Conservation (phyloP, 306 rosid genomes). For the Fagus sylvatica region DNA sequence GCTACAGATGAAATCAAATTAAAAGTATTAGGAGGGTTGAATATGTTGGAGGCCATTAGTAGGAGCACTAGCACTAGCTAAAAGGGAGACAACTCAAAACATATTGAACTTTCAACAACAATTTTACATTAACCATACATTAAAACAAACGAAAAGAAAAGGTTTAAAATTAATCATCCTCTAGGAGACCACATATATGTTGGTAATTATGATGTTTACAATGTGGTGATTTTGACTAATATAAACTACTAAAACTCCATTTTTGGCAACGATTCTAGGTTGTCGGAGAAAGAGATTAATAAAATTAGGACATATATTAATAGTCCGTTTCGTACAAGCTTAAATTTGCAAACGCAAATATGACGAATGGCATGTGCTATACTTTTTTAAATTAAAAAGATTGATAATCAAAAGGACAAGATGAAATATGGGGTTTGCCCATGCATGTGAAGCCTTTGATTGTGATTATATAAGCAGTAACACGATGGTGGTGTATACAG, state of each 20-base stretch:
- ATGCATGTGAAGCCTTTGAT: no score
- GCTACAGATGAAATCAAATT: conserved; percentile 38
- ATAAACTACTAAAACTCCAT: not conserved
- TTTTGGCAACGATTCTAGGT: conserved; percentile 24
- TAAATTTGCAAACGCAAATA: not conserved
- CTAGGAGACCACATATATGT: conserved; percentile 29
- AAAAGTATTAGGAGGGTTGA: conserved; percentile 29
- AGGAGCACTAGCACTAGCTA: conserved; percentile 69
- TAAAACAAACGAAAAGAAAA: not conserved
- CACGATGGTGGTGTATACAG: no score
- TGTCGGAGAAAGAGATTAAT: not conserved
- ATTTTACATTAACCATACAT: conserved; percentile 20
- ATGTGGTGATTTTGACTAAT: conserved; percentile 10
- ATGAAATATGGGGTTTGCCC: no score
- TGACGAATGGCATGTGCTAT: not conserved
- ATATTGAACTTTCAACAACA: not conserved
- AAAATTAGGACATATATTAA: no score
- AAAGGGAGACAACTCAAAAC: conserved; percentile 39
- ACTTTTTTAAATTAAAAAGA: not conserved
- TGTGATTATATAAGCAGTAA: no score
- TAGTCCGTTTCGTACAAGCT: not conserved
- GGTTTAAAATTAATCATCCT: conserved; percentile 34
- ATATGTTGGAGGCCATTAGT: conserved; percentile 39
- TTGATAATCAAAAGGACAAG: not conserved
- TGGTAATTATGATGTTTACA: conserved; percentile 28